Conservation (phyloP, 495 filamentous ascomycete genomes). For the Aspergillus diversus region DNA sequence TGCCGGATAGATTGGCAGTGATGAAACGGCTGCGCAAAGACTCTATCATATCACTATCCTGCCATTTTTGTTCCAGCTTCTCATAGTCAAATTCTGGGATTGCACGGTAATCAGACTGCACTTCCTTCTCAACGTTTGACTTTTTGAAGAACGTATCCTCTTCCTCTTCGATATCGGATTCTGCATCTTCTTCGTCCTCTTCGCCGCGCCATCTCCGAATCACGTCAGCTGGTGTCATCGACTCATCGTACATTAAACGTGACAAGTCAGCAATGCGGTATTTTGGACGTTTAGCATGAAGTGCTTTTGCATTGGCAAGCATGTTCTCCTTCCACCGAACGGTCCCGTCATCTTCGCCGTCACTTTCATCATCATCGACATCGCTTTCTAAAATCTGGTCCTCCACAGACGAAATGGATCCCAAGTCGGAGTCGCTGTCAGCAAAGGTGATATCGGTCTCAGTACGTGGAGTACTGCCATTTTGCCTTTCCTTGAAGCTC, state of each 20-base stretch:
- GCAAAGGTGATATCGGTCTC: constrained; percentile 82
- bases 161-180: constrained; percentile 59
- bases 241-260: constrained; percentile 85
- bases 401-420: constrained; percentile 77
- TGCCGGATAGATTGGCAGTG: constrained; percentile 60
- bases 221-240: constrained; percentile 73
- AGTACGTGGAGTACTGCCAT: constrained; percentile 42
- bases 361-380: constrained; percentile 54
- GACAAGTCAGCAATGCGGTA: constrained; percentile 81
- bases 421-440: constrained; percentile 93
- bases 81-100: constrained; percentile 82
- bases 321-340: constrained; percentile 87
- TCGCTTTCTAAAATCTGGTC: constrained; percentile 66
- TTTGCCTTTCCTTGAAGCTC: constrained; percentile 49
- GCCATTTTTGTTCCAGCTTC: constrained; percentile 83
- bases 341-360: constrained; percentile 60
- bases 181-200: constrained; percentile 37
- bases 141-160: constrained; percentile 87
- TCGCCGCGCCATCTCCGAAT: constrained; percentile 75
- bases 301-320: constrained; percentile 68
- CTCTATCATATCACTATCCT: constrained; percentile 74
- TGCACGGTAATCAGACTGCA: constrained; percentile 72
- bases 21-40: constrained; percentile 73
- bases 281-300: constrained; percentile 68
- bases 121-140: constrained; percentile 62